Conservation (phyloP, 116 monocot species). For the Phalaenopsis hybrid region DNA sequence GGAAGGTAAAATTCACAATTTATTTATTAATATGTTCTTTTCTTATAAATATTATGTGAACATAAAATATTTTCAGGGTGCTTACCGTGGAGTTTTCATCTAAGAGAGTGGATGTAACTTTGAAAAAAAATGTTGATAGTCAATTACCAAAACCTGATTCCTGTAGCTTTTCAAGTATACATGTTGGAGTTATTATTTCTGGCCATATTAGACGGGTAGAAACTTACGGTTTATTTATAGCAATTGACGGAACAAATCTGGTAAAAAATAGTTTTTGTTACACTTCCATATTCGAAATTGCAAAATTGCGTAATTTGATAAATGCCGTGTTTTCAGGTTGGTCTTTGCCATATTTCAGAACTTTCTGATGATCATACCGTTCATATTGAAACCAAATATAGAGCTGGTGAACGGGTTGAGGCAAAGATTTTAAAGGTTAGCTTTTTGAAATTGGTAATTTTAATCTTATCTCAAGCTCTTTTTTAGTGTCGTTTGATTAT, state of each 20-base stretch:
- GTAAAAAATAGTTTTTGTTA: constrained; percentile 22
- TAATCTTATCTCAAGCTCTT: not conserved
- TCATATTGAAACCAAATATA: constrained; percentile 47
- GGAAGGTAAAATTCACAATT: constrained; percentile 45
- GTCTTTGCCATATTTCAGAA: constrained; percentile 84
- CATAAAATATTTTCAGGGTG: constrained; percentile 40
- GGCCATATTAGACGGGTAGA: constrained; percentile 64
- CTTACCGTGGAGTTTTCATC: constrained; percentile 56
- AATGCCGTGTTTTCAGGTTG: constrained; percentile 57
- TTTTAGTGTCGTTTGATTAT: not conserved
- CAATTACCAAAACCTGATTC: constrained; percentile 27
- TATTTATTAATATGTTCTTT: not conserved
- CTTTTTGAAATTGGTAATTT: constrained; percentile 5
- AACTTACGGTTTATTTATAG: constrained; percentile 76
- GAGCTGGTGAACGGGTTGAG: constrained; percentile 48
- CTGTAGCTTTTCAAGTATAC: constrained; percentile 30
- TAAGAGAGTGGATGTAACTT: constrained; percentile 68
- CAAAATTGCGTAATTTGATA: not conserved
- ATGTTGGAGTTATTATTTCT: constrained; percentile 69
- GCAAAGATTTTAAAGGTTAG: constrained; percentile 75
- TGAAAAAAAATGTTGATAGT: constrained; percentile 25
- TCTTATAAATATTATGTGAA: not conserved
- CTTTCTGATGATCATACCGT: constrained; percentile 56
- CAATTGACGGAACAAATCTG: constrained; percentile 53
- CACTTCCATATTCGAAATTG: not conserved